Base-by-base conservation (phyloP, 768 basidiomycete genomes). In the Cytidiella melzeri region DNA sequence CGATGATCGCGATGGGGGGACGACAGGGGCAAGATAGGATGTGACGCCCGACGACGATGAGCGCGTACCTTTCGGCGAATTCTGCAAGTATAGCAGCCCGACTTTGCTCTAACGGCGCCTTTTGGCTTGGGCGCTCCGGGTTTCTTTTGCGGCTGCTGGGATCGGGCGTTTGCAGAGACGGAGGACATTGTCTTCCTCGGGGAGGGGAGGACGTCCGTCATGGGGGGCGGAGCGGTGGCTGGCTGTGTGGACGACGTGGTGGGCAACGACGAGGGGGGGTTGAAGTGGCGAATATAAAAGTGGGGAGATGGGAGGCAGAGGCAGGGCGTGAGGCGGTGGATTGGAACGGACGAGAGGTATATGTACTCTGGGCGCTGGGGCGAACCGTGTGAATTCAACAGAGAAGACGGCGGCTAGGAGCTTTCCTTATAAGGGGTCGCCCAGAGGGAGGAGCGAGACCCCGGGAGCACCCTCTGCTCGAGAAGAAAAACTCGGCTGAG, bases 31-130 rank as follows among this genome's bases (percentile, higher is more conserved):
- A 36, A 41, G 51, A 12, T 48, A 36, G 38, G 50, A 57, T 41
- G 45, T 47, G 54, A 42, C 43, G 50, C 51, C 45, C 36, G 47
- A 42, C 40, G 50, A 45, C 30, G 28, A 56, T 39, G 41, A 41
- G 50, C 52, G 65, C 66, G 37, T 43, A 87, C 88, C 85, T 91
- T 90, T 60, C 88, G 76, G 57, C 89, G 79, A 36, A 91, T 87
- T 60, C 88, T 78, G 71, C 88, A 91, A 49, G 88, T 91, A 70
- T 89, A 91, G 65, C 89, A 92, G 56, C 89, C 88, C 46, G 86
- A 85, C 76, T 91, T 91, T 48, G 87, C 88, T 63, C 88, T 83
- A 24, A 84, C 79, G 48, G 85, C 83, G 64, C 84, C 87, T 74
- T 89, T 91, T 54, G 80, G 74, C 65, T 89, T 89, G 54, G 81